Evolutionary conservation across 768 basidiomycete genomes (phyloP), one percentile per base, ranked within the genome.

Genomic region (Phallus indusiatus): DNA sequence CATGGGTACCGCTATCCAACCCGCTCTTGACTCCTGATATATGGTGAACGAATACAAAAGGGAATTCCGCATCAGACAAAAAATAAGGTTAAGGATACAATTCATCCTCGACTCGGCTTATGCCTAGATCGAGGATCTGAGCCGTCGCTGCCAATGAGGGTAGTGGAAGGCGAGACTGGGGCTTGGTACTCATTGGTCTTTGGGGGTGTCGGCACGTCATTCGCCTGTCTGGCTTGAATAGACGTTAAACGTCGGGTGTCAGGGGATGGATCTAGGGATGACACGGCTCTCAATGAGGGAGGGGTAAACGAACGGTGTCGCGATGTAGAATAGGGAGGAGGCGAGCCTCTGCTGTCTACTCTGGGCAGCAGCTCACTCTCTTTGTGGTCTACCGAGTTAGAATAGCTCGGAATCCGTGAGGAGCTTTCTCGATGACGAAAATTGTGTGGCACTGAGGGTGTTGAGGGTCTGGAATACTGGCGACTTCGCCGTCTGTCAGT

Each of bases 121-220:
- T 48, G 37, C 20, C 50, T 59, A 24, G 50, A 36, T 18, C 50
- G 20, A 28, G 28, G 28, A 52, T 47, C 47, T n/a, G 49, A 47
- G 2, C n/a, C 50, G 22, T 59, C 57, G 49, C 57, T 59, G 14
- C 50, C 57, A 33, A 52, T 48, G 20, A 59, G 24, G 14, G 57
- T 59, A 20, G 42, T 36, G 12, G 55, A 42, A 20, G 57, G 57
- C 1, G 57, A 59, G 12, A 53, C 49, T 37, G 57, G 50, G 12
- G 57, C 28, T 21, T 53, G 47, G 17, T 37, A 48, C 24, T 33
- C 22, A 21, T n/a, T n/a, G n/a, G 54, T 55, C 18, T 28, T 9
- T 21, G 55, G 49, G 22, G 20, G 22, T 12, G 20, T 6, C 20
- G 21, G 20, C 2, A 12, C 50, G 14, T 51, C 22, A 51, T 22